Conservation (phyloP, 1,139 yeast species). For the Meyerozyma guilliermondii region DNA sequence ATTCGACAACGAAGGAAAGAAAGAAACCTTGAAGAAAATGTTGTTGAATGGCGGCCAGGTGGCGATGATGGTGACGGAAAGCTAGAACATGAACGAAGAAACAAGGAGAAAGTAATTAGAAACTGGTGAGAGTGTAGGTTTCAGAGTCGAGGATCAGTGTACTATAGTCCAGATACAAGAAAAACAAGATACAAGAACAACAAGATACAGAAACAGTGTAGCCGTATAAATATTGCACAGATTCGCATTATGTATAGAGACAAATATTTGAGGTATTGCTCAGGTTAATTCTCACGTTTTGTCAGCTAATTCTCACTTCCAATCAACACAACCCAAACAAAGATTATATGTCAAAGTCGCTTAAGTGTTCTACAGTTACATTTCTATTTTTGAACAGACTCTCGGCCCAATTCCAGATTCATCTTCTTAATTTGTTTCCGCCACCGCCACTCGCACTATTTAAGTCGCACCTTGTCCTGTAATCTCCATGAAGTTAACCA, state of each 20-base stretch:
- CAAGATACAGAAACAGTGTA: too few relatives aligned
- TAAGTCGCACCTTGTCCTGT: neutral
- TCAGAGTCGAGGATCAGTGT: neutral
- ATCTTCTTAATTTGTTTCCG: neutral
- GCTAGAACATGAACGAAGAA: conserved; percentile 13
- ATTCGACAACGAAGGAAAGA: conserved; percentile 28
- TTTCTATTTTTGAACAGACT: too few relatives aligned
- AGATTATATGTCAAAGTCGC: too few relatives aligned
- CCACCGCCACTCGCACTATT: conserved; percentile 4
- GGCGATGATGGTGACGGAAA: conserved; percentile 50
- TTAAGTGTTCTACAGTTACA: too few relatives aligned
- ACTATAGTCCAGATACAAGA: conserved; percentile 7
- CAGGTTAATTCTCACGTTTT: too few relatives aligned
- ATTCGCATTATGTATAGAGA: too few relatives aligned
- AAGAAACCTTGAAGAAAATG: conserved; percentile 54
- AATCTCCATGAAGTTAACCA: conserved; percentile 30
- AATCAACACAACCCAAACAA: too few relatives aligned
- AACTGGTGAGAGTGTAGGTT: neutral
- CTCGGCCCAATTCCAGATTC: neutral
- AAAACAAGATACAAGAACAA: neutral
- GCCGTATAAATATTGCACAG: too few relatives aligned
- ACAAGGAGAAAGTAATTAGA: conserved; percentile 9
- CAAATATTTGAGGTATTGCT: too few relatives aligned
- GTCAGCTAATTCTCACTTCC: too few relatives aligned
- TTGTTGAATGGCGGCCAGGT: conserved; percentile 85